Conservation (phyloP, 305 asterid genomes). For the Nicotiana rustica region DNA sequence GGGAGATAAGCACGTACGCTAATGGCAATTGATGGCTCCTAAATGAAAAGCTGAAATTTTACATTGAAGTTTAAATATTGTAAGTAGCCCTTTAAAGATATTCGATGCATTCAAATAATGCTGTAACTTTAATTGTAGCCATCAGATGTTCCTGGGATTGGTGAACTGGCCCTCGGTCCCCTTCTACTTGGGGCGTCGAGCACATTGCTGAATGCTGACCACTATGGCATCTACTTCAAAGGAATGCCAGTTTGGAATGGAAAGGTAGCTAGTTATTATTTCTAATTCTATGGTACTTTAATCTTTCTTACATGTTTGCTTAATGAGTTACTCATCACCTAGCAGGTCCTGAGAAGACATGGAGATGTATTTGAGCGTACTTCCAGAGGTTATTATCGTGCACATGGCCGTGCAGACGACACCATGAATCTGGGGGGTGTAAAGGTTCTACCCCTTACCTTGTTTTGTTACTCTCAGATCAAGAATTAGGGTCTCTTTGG, state of each 20-base stretch:
- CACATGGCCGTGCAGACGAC: constrained; percentile 99
- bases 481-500: background rate
- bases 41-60: background rate
- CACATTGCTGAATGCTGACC: constrained; percentile 87
- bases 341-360: constrained; percentile 88
- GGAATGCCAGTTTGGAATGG: constrained; percentile 92
- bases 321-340: constrained; percentile 3
- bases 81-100: background rate
- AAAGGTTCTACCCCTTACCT: constrained; percentile 65
- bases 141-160: constrained; percentile 61
- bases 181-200: constrained; percentile 88
- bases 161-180: constrained; percentile 90
- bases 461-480: background rate
- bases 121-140: constrained; percentile 50
- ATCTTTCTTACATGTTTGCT: background rate
- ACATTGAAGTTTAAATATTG: background rate
- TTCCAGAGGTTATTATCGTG: constrained; percentile 76
- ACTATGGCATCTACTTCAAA: constrained; percentile 78
- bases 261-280: constrained; percentile 54
- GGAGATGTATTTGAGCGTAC: constrained; percentile 94
- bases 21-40: constrained; percentile 23
- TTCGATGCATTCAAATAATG: background rate
- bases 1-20: background rate
- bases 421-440: constrained; percentile 99
- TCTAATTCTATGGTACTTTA: constrained; percentile 29